A percentile compares a stretch with the other conserved stretches of the same genome.
Conservation (phyloP, 2,329 filamentous ascomycete species). For the Parafenestella ontariensis region DNA sequence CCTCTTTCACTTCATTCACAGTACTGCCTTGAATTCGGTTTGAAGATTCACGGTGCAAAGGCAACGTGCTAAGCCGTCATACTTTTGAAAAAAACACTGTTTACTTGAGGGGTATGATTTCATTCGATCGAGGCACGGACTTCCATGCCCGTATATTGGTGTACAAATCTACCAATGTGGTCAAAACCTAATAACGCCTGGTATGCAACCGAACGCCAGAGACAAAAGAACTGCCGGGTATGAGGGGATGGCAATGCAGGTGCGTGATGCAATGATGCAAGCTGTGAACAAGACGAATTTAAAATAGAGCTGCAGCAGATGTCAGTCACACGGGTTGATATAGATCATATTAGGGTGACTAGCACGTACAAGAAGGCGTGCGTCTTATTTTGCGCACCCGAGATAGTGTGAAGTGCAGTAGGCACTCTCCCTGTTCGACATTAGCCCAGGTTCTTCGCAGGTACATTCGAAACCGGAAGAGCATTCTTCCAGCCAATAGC, state of each 20-base stretch:
- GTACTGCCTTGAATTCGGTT: too few species aligned
- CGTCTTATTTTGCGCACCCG: conserved; percentile 30
- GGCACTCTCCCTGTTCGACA: conserved; percentile 26
- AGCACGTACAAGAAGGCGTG: background rate
- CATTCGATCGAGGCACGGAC: too few species aligned
- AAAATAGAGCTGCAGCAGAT: background rate
- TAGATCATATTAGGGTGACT: background rate
- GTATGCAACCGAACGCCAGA: background rate
- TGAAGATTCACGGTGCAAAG: too few species aligned
- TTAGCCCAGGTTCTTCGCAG: conserved; percentile 7
- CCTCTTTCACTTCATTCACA: too few species aligned
- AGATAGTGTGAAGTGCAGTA: conserved; percentile 37
- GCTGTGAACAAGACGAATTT: background rate
- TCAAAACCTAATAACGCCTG: background rate
- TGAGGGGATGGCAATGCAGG: background rate
- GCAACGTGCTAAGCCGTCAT: too few species aligned
- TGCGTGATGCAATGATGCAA: background rate
- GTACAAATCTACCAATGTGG: background rate
- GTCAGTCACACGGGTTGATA: background rate
- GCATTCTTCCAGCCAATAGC: conserved; percentile 3
- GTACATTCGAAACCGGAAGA: background rate
- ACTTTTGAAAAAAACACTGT: too few species aligned
- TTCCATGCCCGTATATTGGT: too few species aligned
- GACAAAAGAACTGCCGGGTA: background rate
- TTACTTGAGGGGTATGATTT: background rate